phyloP scores from a whole-genome alignment of 2,329 filamentous ascomycete species.

The Epichloe scottii region DNA sequence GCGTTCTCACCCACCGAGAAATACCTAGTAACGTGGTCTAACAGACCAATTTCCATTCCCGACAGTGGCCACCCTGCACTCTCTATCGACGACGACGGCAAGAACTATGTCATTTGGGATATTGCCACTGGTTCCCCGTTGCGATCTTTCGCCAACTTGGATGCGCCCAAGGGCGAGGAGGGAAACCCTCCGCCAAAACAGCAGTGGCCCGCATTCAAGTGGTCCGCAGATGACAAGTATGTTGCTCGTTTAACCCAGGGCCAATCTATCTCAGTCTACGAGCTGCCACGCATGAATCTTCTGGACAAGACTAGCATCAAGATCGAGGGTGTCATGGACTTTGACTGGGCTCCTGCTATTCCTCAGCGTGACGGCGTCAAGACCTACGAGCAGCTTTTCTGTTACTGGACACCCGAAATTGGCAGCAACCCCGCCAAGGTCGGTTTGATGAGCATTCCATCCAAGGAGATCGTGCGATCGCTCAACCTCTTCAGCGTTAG shows the following conservation, averaged over 20 bases:
- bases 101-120: conserved; percentile 99
- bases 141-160: conserved; percentile 85
- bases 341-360: conserved; percentile 88
- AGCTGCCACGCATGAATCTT: conserved; percentile 77
- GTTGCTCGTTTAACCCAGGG: conserved; percentile 83
- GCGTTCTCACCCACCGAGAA: conserved; percentile 91
- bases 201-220: conserved; percentile 98
- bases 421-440: conserved; percentile 97
- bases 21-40: conserved; percentile 94
- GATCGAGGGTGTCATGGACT: conserved; percentile 92
- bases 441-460: conserved; percentile 88
- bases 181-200: conserved; percentile 69
- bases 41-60: conserved; percentile 81
- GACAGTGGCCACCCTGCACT: conserved; percentile 77
- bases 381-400: conserved; percentile 88
- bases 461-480: conserved; percentile 85
- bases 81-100: conserved; percentile 86
- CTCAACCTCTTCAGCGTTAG: conserved; percentile 97
- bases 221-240: conserved; percentile 95
- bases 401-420: conserved; percentile 97
- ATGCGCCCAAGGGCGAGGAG: conserved; percentile 49
- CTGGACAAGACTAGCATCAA: conserved; percentile 88
- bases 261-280: conserved; percentile 82
- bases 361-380: conserved; percentile 76
- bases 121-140: conserved; percentile 80